Evolutionary conservation across 2,329 filamentous ascomycete genomes (phyloP), one percentile per base, ranked within the genome.

Genomic region (Sphaerostilbella broomeana): DNA sequence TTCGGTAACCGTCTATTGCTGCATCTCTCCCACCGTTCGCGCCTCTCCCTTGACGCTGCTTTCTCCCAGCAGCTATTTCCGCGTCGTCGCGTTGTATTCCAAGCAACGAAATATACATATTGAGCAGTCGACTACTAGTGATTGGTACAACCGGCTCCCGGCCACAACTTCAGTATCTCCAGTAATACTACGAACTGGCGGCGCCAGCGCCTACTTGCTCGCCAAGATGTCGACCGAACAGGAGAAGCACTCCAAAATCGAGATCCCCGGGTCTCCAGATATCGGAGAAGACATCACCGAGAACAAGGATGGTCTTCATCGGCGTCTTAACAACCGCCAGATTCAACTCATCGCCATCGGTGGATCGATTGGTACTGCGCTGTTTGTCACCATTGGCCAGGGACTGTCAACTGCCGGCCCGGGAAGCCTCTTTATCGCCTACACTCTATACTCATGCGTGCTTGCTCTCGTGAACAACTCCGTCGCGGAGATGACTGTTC

Each of bases 381-480:
- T 79, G 38, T 80, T 80, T 59, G 72, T 80, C 52, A 75, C 68
- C 50, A 81, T 83, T 46, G 77, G 77, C 41, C 63, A 64, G 47
- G 77, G 75, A 29, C 61, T 69, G 16, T 59, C 59, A 41, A 50
- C 50, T n/a, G 66, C 65, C 19, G 67, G 67, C 15, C 65, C 67
- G 3, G 63, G 60, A 32, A 72, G 67, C 42, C 60, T 82, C 27
- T 65, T 84, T 45, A 54, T 83, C 42, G 77, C 73, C 25, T 83
- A 75, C 53, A 63, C 66, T 22, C 46, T 77, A 29, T 79, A 81
- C 54, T 66, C 65, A 25, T 55, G 63, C 50, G 52, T 81, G 38
- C 65, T 82, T 43, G 77, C 64, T 17, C 62, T 79, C 32, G 73
- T 82, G 53, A 82, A 81, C 67, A 82, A 81, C 53, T 71, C 69